These are phyloP conservation scores for Chlamydomonas incerta DNA, from an alignment of 139 green algal species.

Conservation along the genomic window DNA sequence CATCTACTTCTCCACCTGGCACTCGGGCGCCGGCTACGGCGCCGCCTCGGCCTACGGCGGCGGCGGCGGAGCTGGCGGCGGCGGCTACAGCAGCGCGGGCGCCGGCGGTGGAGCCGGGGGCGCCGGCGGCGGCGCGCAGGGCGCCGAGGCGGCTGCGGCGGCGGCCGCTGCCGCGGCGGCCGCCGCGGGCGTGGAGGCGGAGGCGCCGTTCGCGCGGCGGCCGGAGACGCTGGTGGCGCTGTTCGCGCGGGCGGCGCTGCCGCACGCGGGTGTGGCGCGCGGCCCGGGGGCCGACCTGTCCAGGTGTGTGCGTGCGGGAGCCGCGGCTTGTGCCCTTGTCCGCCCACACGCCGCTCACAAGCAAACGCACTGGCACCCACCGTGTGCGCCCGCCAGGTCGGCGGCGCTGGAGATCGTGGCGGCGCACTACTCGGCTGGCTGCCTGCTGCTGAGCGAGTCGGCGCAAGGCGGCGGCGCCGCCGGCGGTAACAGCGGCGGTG, in stretches of 20 bases:
- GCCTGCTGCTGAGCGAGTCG: constrained; percentile 81
- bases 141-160: not conserved
- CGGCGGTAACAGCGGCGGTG: not conserved
- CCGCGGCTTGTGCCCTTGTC: no score
- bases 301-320: constrained; percentile 30
- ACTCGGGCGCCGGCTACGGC: not conserved
- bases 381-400: not conserved
- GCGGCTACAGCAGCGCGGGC: no score
- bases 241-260: constrained; percentile 67
- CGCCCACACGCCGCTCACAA: no score
- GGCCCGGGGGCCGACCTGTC: constrained; percentile 36
- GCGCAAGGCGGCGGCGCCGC: constrained; percentile 45
- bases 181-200: not conserved
- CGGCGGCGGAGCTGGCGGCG: not conserved
- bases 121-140: no score
- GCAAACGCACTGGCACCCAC: not conserved
- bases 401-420: constrained; percentile 71
- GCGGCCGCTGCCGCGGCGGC: not conserved
- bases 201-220: constrained; percentile 24
- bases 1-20: constrained; percentile 86
- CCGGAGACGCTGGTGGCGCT: constrained; percentile 68
- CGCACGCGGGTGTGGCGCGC: constrained; percentile 50
- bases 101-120: no score
- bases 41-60: constrained; percentile 14
- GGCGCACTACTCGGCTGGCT: constrained; percentile 68